Conservation (phyloP, 2,329 filamentous ascomycete genomes). For the Nannizzia gypsea region DNA sequence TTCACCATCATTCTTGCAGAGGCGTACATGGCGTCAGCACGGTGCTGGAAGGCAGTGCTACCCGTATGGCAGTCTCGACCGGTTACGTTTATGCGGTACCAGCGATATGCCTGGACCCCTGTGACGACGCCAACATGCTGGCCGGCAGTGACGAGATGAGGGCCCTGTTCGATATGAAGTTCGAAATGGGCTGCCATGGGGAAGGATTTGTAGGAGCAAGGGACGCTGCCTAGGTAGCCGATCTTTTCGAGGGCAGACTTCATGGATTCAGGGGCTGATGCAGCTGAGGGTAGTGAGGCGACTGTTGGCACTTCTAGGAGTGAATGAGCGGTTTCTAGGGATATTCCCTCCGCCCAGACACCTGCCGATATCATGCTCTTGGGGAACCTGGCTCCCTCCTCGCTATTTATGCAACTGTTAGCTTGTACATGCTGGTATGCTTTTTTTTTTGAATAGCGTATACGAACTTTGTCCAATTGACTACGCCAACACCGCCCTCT, state of each 20-base stretch:
- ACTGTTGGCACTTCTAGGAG: slow-evolving; percentile 48
- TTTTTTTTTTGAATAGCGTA: background rate
- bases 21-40: slow-evolving; percentile 57
- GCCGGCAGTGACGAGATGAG: slow-evolving; percentile 53
- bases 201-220: slow-evolving; percentile 46
- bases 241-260: slow-evolving; percentile 59
- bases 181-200: slow-evolving; percentile 71
- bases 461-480: slow-evolving; percentile 63
- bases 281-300: slow-evolving; percentile 32
- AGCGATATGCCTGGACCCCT: slow-evolving; percentile 63
- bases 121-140: slow-evolving; percentile 58
- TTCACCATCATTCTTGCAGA: slow-evolving; percentile 57
- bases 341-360: slow-evolving; percentile 61
- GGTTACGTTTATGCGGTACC: slow-evolving; percentile 55
- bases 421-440: background rate
- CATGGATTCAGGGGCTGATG: slow-evolving; percentile 50
- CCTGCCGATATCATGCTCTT: slow-evolving; percentile 62
- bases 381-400: slow-evolving; percentile 71
- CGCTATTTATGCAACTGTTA: slow-evolving; percentile 35
- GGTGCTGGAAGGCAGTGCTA: slow-evolving; percentile 55
- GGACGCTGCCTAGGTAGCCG: slow-evolving; percentile 51
- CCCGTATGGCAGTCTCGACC: slow-evolving; percentile 64
- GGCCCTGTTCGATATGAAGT: slow-evolving; percentile 75
- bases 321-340: slow-evolving; percentile 49
- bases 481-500: slow-evolving; percentile 57